phyloP scores from a whole-genome alignment of 345 rosid genomes.

The Lumnitzera racemosa region DNA sequence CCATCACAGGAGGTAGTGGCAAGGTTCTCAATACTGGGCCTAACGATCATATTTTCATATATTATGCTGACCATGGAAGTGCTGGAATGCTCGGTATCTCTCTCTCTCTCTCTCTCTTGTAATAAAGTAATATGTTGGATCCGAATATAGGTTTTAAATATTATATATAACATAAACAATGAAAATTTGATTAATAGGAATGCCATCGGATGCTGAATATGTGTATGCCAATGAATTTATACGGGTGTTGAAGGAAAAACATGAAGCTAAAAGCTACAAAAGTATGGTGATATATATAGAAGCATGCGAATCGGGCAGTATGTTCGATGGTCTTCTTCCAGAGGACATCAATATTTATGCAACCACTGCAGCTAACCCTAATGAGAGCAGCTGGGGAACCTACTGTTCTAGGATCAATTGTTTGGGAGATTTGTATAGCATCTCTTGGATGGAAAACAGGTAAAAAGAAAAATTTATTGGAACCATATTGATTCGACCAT shows the following conservation, averaged over 20 bases:
- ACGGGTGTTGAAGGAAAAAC: constrained; percentile 37
- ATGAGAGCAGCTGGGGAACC: no score
- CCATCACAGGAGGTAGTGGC: constrained; percentile 56
- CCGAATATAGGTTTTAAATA: neutral
- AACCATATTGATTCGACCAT: no score
- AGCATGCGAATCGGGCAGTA: no score
- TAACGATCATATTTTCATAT: constrained; percentile 43
- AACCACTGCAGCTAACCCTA: no score
- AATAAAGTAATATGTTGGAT: neutral
- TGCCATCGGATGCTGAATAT: neutral
- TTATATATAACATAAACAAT: neutral
- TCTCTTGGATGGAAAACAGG: constrained; percentile 67
- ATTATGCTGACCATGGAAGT: constrained; percentile 57
- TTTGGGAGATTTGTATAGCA: neutral
- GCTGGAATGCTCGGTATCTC: constrained; percentile 22
- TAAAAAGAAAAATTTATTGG: constrained; percentile 3
- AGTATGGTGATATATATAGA: constrained; percentile 42
- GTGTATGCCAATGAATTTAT: constrained; percentile 35
- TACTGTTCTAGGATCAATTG: neutral
- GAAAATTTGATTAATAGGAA: constrained; percentile 34
- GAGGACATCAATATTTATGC: no score
- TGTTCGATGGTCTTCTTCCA: no score
- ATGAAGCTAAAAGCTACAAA: constrained; percentile 25
- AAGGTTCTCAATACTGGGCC: constrained; percentile 56
- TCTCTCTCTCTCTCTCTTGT: neutral